phyloP scores from a whole-genome alignment of 2,329 filamentous ascomycete genomes.

The Coniochaeta sp. region DNA sequence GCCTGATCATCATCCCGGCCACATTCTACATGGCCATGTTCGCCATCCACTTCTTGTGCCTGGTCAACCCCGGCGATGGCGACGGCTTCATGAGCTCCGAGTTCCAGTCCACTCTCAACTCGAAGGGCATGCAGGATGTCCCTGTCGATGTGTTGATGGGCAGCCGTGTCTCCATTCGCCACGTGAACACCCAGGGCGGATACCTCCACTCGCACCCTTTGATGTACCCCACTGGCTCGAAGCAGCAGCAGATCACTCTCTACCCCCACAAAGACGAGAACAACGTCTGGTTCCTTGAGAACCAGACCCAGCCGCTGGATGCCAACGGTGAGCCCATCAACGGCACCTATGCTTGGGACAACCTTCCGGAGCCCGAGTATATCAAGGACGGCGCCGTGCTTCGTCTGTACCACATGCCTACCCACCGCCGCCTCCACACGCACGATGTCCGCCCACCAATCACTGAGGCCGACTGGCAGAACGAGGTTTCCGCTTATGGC shows the following conservation, averaged over 20 bases:
- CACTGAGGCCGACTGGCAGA: conserved; percentile 87
- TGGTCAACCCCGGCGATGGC: conserved; percentile 91
- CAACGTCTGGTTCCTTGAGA: conserved; percentile 90
- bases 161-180: conserved; percentile 77
- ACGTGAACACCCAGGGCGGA: conserved; percentile 95
- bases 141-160: conserved; percentile 88
- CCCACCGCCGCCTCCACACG: conserved; percentile 86
- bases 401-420: conserved; percentile 76
- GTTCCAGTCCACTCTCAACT: conserved; percentile 95
- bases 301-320: conserved; percentile 85
- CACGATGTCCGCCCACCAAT: conserved; percentile 87
- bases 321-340: conserved; percentile 69
- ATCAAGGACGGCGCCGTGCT: conserved; percentile 77
- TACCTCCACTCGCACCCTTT: conserved; percentile 95
- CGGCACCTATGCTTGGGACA: conserved; percentile 80
- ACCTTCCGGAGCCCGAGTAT: conserved; percentile 54
- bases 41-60: conserved; percentile 87
- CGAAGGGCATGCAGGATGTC: conserved; percentile 92
- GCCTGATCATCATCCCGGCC: conserved; percentile 79
- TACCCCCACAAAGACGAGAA: conserved; percentile 99
- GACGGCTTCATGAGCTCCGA: conserved; percentile 99
- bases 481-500: conserved; percentile 93
- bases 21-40: conserved; percentile 97
- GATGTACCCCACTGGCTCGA: conserved; percentile 96
- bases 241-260: conserved; percentile 96